Conservation (phyloP, 495 filamentous ascomycete genomes). For the Neurospora sp. region DNA sequence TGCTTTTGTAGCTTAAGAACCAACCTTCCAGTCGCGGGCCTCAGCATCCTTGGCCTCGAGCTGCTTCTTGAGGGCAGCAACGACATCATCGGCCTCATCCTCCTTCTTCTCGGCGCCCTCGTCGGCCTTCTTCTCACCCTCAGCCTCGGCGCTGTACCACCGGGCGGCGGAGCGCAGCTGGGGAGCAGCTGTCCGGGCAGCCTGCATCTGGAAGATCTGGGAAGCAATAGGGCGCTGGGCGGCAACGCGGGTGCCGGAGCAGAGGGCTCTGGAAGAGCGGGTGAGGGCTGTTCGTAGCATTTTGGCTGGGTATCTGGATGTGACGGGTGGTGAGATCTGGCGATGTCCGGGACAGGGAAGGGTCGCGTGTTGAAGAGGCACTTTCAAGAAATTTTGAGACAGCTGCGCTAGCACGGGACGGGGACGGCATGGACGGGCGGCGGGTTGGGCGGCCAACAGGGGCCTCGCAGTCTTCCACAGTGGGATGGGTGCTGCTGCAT, state of each 20-base stretch:
- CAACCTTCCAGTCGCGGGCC: conserved; percentile 76
- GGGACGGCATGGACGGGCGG: background rate
- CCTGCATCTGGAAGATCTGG: conserved; percentile 22
- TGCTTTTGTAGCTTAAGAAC: conserved; percentile 1
- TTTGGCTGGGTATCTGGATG: conserved; percentile 10
- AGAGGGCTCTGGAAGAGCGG: conserved; percentile 28
- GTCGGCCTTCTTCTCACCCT: conserved; percentile 19
- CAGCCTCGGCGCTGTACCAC: conserved; percentile 39
- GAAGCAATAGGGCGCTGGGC: conserved; percentile 19
- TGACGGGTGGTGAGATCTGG: background rate
- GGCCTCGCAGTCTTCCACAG: background rate
- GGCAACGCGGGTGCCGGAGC: conserved; percentile 16
- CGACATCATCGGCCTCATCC: conserved; percentile 16
- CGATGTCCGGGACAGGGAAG: background rate
- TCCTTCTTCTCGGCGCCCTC: conserved; percentile 13
- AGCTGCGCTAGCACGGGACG: background rate
- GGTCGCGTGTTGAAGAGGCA: background rate
- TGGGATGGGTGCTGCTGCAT: background rate
- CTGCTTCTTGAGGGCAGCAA: conserved; percentile 48
- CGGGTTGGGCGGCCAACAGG: background rate
- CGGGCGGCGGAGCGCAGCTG: conserved; percentile 17
- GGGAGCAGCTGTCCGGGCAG: conserved; percentile 16
- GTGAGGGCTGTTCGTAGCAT: conserved; percentile 37
- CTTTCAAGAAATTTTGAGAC: conserved; percentile 10
- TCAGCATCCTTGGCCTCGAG: conserved; percentile 80